Percentiles rank a stretch among this genome's conserved stretches.
Evolutionary conservation across 1,284 basidiomycete genomes (phyloP).

Genomic region (Ustilago cynodontis): DNA sequence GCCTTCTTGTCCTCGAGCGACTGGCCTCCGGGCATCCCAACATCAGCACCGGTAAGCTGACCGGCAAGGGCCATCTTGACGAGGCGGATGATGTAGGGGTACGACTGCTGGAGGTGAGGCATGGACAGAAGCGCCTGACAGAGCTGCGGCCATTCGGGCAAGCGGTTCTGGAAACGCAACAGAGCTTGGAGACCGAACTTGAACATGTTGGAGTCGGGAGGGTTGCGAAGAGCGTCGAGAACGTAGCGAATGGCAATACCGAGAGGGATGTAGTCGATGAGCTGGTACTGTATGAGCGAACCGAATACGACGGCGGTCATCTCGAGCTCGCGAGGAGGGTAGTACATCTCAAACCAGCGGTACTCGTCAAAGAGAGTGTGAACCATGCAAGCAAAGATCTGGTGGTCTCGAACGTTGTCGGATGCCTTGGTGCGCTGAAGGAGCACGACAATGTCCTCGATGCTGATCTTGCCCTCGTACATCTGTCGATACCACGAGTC

Average conservation of each 20-base stretch:
- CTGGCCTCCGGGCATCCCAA: slow-evolving; percentile 36
- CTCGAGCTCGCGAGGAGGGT: slow-evolving; percentile 91
- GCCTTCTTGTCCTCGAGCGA: slow-evolving; percentile 65
- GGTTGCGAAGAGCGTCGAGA: slow-evolving; percentile 82
- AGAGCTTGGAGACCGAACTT: slow-evolving; percentile 95
- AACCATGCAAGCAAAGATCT: slow-evolving; percentile 98
- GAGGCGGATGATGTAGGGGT: slow-evolving; percentile 79
- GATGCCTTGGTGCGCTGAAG: slow-evolving; percentile 88
- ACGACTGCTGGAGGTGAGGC: slow-evolving; percentile 85
- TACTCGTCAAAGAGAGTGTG: slow-evolving; percentile 99
- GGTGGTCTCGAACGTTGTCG: slow-evolving; percentile 85
- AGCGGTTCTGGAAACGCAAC: slow-evolving; percentile 84
- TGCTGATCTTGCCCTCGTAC: slow-evolving; percentile 90
- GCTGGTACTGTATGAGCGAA: slow-evolving; percentile 90
- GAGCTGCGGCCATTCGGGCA: slow-evolving; percentile 93
- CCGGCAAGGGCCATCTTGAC: slow-evolving; percentile 59
- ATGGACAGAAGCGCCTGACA: slow-evolving; percentile 90
- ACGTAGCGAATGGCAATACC: slow-evolving; percentile 98
- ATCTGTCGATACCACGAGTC: slow-evolving; percentile 97
- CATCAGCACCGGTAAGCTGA: slow-evolving; percentile 34
- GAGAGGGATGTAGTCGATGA: slow-evolving; percentile 94
- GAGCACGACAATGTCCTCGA: slow-evolving; percentile 91
- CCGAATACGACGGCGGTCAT: slow-evolving; percentile 98
- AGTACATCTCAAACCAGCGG: slow-evolving; percentile 94
- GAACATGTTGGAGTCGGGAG: slow-evolving; percentile 92